phyloP scores from a whole-genome alignment of 2,329 filamentous ascomycete genomes.

The Aspergillus sp. region DNA sequence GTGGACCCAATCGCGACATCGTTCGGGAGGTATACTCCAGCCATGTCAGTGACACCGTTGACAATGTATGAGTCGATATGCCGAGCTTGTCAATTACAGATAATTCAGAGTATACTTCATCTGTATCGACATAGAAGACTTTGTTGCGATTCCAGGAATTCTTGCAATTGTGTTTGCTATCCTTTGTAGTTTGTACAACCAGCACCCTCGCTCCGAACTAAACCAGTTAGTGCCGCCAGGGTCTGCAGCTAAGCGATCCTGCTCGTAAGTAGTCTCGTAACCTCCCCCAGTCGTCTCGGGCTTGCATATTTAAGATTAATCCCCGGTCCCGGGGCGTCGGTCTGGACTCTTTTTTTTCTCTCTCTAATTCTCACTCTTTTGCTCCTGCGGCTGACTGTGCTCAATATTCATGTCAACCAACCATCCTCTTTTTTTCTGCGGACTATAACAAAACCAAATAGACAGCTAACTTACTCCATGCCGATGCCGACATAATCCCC shows the following conservation, averaged over 20 bases:
- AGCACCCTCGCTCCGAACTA: not conserved
- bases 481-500: not conserved
- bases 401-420: no score
- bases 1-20: no score
- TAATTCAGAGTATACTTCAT: no score
- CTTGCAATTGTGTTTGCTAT: no score
- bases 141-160: no score
- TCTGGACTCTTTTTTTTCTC: not conserved
- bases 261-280: not conserved
- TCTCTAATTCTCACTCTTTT: not conserved
- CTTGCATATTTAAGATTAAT: conserved; percentile 1
- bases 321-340: not conserved
- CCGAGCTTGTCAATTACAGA: no score
- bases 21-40: no score
- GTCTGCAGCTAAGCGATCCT: conserved; percentile 9
- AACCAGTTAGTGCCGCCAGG: not conserved
- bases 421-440: no score
- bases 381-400: not conserved
- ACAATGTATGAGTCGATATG: no score
- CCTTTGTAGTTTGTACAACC: no score
- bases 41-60: no score
- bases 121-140: no score
- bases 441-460: not conserved
- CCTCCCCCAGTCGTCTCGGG: not conserved
- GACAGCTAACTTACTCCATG: not conserved